Evolutionary conservation across 148 eudicot genomes (phyloP).

Genomic region (Cornus kousa): DNA sequence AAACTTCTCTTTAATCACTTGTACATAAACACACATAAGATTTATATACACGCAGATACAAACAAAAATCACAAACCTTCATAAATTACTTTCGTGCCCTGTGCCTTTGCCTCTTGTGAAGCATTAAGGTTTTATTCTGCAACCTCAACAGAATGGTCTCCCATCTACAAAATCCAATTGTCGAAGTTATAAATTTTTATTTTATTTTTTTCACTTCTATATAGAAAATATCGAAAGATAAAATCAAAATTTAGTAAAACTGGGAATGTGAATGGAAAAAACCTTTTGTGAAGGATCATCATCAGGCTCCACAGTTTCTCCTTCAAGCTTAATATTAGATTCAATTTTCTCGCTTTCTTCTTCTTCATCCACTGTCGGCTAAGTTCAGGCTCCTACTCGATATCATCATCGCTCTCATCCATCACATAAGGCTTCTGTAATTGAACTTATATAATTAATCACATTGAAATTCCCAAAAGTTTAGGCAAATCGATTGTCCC

Average conservation of each 20-base stretch:
- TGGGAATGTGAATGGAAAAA: neutral
- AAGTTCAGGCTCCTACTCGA: constrained; percentile 28
- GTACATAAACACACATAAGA: neutral
- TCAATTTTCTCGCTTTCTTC: constrained; percentile 71
- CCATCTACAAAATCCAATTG: constrained; percentile 56
- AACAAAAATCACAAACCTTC: constrained; percentile 41
- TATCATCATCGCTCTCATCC: constrained; percentile 58
- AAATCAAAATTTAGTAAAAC: neutral
- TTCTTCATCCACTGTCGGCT: constrained; percentile 40
- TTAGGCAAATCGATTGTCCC: neutral
- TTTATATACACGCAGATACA: neutral
- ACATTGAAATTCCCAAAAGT: neutral
- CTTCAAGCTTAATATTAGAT: constrained; percentile 87
- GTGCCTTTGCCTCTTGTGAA: constrained; percentile 63
- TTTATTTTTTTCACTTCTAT: neutral
- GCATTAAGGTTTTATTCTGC: constrained; percentile 79
- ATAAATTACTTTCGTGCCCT: constrained; percentile 70
- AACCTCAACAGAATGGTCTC: constrained; percentile 81
- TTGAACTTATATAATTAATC: neutral
- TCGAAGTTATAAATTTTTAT: neutral
- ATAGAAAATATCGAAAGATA: neutral
- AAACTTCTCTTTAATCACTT: neutral
- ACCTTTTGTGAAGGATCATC: constrained; percentile 91
- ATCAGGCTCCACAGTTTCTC: constrained; percentile 86
- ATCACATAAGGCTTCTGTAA: constrained; percentile 34